Evolutionary conservation across 805 yeast genomes (phyloP).

Genomic region (Wickerhamomyces bovis): DNA sequence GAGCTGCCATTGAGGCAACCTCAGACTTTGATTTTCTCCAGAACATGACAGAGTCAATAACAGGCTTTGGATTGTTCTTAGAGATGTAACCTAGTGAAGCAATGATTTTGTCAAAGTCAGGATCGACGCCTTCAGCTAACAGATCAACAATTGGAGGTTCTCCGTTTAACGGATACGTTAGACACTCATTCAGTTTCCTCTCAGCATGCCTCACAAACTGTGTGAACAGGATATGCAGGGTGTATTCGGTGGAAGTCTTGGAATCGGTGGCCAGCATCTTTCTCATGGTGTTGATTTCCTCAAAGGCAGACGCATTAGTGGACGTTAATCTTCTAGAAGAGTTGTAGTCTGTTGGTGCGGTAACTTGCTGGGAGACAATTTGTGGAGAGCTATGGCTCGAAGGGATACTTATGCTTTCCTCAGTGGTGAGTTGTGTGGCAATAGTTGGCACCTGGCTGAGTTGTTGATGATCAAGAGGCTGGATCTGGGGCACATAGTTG

Average conservation of each 20-base stretch:
- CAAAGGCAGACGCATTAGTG: constrained; percentile 16
- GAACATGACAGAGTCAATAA: constrained; percentile 95
- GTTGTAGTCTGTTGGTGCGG: not conserved
- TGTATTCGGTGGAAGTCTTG: constrained; percentile 81
- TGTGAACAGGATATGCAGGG: constrained; percentile 88
- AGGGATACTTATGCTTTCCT: not conserved
- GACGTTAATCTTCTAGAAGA: constrained; percentile 11
- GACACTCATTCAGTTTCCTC: constrained; percentile 68
- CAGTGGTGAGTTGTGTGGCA: not conserved
- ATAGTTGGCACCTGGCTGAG: not conserved
- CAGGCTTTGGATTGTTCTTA: constrained; percentile 85
- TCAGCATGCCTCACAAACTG: constrained; percentile 95
- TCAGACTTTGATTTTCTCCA: constrained; percentile 96
- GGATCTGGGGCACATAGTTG: not conserved
- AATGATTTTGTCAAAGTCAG: constrained; percentile 78
- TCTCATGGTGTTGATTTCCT: constrained; percentile 25
- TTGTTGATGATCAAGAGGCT: not conserved
- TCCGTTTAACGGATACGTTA: constrained; percentile 53
- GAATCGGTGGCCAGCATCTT: constrained; percentile 44
- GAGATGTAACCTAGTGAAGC: constrained; percentile 88
- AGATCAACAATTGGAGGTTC: constrained; percentile 79
- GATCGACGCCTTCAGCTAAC: constrained; percentile 81
- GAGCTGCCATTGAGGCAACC: constrained; percentile 60
- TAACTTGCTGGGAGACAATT: not conserved
- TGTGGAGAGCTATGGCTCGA: not conserved